Base-by-base conservation (phyloP, 257 asterid genomes). In the Penstemon davidsonii region DNA sequence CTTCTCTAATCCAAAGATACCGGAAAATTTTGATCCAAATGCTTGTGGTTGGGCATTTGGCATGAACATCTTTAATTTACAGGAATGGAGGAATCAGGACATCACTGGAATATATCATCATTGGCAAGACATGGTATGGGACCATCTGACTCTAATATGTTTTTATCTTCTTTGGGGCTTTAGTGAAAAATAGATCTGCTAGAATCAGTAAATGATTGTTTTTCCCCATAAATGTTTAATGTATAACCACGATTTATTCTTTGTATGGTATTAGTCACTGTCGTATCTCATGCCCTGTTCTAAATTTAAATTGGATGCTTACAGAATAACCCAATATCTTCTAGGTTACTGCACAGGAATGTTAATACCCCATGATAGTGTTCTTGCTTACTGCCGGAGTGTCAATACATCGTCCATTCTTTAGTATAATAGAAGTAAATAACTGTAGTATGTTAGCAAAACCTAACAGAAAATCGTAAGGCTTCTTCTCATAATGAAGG, bases 1-100 rank as follows among this genome's bases (percentile, higher is more conserved):
- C 75, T 88, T 88, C 82, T 82, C 92, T n/a, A 88, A 88, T 74
- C 96, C 92, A 39, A 74, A 84, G 70, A 88, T 86, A 76, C 80
- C 78, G 59, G 85, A 82, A 69, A 86, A 77, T 80, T 88, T 88
- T 72, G 84, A 86, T 58, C 92, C 96, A 67, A 88, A 88, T 81
- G 96, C 96, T 6, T 88, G 96, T 55, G 96, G 90, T 42, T 88
- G 96, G 96, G 96, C 96, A 76, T 88, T 84, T 69, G 96, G 96
- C 56, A 88, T 88, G 96, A 88, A 88, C 59, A 82, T 88, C 78
- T 88, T 88, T 63, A 92, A 88, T 74, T 82, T 88, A 86, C 90
- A 88, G 80, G 95, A 92, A 76, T 88, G 95, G 95, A 82, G 95
- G 76, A 80, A 80, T 71, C 92, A 85, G 75, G 85, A 83, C 76